Evolutionary conservation across 345 rosid species (phyloP).

Genomic region (Kernera saxatilis): DNA sequence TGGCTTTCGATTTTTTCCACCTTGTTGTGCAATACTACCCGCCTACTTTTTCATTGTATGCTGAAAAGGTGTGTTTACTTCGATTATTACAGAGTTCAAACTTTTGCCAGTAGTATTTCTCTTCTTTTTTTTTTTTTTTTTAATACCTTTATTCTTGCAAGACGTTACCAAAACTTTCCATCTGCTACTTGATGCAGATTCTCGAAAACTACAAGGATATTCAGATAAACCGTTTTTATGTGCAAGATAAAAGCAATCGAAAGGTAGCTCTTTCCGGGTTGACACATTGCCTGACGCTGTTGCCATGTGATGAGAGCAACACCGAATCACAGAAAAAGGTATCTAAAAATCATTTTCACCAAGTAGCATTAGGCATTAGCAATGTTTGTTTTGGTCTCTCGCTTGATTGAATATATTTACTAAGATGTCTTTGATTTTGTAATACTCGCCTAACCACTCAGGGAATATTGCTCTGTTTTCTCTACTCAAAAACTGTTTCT

Average conservation of each 20-base stretch:
- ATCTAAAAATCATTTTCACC: background rate
- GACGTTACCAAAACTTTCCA: background rate
- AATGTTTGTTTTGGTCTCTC: background rate
- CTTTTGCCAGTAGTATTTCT: background rate
- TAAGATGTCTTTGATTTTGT: background rate
- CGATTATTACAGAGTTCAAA: background rate
- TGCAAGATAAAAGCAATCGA: conserved; percentile 67
- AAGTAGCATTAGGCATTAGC: conserved; percentile 1
- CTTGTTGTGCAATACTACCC: conserved; percentile 64
- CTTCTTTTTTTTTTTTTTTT: too few species aligned
- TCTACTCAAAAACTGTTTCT: background rate
- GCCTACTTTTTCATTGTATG: conserved; percentile 53
- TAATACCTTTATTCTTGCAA: background rate
- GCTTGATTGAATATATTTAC: background rate
- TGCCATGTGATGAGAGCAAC: conserved; percentile 43
- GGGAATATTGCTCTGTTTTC: background rate
- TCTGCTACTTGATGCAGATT: conserved; percentile 40
- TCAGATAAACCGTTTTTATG: conserved; percentile 52
- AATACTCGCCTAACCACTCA: background rate
- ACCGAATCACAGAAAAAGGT: conserved; percentile 42
- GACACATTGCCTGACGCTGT: conserved; percentile 59
- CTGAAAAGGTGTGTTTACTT: conserved; percentile 65
- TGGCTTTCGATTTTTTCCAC: conserved; percentile 10
- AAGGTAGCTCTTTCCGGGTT: conserved; percentile 68
- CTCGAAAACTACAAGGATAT: conserved; percentile 74